Evolutionary conservation across 176 grass and related monocot species (phyloP).

Genomic region (Pharus latifolius): DNA sequence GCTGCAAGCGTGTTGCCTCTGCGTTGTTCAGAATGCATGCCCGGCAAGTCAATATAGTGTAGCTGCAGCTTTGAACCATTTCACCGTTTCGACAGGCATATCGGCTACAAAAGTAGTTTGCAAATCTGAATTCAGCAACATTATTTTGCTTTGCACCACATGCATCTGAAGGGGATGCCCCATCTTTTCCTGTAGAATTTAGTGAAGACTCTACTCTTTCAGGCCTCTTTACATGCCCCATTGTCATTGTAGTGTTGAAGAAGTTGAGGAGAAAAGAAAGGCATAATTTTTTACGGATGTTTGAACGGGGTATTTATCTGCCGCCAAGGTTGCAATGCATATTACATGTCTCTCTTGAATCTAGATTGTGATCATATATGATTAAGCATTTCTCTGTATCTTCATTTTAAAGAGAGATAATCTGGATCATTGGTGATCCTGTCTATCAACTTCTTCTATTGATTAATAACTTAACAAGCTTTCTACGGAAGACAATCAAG

Average conservation of each 20-base stretch:
- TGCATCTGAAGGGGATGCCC: slow-evolving; percentile 32
- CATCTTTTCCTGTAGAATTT: slow-evolving; percentile 28
- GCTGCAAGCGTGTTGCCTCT: slow-evolving; percentile 17
- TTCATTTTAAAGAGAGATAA: slow-evolving; percentile 14
- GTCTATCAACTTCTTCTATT: slow-evolving; percentile 3
- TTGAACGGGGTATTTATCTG: background rate
- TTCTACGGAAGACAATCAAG: slow-evolving; percentile 11
- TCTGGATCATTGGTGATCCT: background rate
- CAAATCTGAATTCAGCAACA: slow-evolving; percentile 32
- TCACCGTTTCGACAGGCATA: slow-evolving; percentile 17
- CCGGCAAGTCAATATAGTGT: slow-evolving; percentile 7
- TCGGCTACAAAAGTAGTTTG: slow-evolving; percentile 25
- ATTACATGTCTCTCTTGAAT: background rate
- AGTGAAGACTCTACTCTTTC: background rate
- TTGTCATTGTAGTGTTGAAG: slow-evolving; percentile 8
- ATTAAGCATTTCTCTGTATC: background rate
- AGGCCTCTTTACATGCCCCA: slow-evolving; percentile 10
- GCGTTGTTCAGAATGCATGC: slow-evolving; percentile 11
- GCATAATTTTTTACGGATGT: background rate
- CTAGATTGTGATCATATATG: background rate
- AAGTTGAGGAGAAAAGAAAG: slow-evolving; percentile 5
- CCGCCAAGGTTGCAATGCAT: background rate
- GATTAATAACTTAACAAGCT: background rate
- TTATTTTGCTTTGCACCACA: slow-evolving; percentile 40
- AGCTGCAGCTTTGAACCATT: slow-evolving; percentile 12